phyloP scores from a whole-genome alignment of 176 grass and related monocot species.

The Triticum turgidum region DNA sequence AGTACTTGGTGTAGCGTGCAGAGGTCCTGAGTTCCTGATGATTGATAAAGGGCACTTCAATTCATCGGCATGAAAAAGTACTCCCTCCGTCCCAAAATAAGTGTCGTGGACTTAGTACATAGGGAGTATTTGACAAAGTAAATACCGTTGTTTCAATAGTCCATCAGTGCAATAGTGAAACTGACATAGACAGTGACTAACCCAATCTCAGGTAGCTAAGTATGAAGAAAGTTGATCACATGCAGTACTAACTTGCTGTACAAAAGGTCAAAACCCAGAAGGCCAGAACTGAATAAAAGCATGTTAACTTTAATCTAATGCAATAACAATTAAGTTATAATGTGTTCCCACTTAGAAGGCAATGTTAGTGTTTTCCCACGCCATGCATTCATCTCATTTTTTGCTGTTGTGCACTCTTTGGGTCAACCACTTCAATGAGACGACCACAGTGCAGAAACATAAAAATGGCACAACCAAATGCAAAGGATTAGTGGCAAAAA shows the following conservation, averaged over 20 bases:
- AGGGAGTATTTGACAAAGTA: background rate
- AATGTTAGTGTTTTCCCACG: background rate
- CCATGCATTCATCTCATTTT: background rate
- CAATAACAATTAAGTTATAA: background rate
- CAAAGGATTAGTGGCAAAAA: background rate
- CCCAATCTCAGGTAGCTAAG: background rate
- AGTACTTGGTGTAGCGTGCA: slow-evolving; percentile 22
- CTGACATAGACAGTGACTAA: background rate
- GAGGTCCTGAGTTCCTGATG: slow-evolving; percentile 36
- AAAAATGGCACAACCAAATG: background rate
- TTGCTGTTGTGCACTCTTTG: background rate
- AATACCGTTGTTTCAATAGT: background rate
- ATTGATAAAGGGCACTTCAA: background rate
- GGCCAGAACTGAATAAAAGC: background rate
- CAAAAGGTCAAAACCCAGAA: background rate
- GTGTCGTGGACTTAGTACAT: too few species aligned
- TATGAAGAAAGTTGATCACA: background rate
- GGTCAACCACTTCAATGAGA: background rate
- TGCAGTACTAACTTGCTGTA: background rate
- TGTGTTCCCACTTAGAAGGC: background rate
- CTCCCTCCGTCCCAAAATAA: too few species aligned
- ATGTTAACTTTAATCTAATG: background rate
- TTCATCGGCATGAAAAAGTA: background rate
- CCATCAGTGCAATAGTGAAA: background rate
- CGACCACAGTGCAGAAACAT: background rate